phyloP scores from a whole-genome alignment of 129 eudicot species.

The Ambrosia artemisiifolia region DNA sequence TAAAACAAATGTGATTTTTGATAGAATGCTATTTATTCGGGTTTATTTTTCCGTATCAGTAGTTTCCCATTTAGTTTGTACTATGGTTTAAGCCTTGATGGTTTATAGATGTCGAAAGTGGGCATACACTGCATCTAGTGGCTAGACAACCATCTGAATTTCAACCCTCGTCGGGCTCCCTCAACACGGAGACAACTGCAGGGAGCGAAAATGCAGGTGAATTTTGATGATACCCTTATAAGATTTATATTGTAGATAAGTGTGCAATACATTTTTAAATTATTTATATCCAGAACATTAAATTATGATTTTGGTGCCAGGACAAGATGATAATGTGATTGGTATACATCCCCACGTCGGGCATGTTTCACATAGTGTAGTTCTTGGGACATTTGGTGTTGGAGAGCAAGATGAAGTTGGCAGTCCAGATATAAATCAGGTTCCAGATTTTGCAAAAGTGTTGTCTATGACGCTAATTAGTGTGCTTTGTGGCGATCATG shows the following conservation, averaged over 20 bases:
- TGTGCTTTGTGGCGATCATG: background rate
- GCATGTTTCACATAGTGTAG: slow-evolving; percentile 71
- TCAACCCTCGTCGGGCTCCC: slow-evolving; percentile 51
- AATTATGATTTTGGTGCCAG: too few species aligned
- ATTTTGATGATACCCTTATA: background rate
- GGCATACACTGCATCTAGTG: slow-evolving; percentile 83
- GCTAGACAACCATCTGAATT: slow-evolving; percentile 68
- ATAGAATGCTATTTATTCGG: background rate
- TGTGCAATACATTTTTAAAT: too few species aligned
- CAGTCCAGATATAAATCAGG: slow-evolving; percentile 74
- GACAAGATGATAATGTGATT: slow-evolving; percentile 50
- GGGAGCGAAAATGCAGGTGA: slow-evolving; percentile 48
- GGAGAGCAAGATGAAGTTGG: slow-evolving; percentile 68
- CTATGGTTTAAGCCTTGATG: slow-evolving; percentile 37
- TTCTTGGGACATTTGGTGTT: slow-evolving; percentile 64
- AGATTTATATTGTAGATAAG: too few species aligned
- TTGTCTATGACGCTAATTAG: background rate
- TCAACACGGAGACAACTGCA: slow-evolving; percentile 38
- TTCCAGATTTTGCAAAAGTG: slow-evolving; percentile 25
- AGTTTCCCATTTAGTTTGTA: background rate
- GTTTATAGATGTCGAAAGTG: slow-evolving; percentile 73
- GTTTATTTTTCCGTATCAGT: background rate
- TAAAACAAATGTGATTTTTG: too few species aligned
- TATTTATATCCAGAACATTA: too few species aligned
- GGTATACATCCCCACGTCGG: slow-evolving; percentile 53